Evolutionary conservation across 2,329 filamentous ascomycete species (phyloP).

Genomic region (Hymenoscyphus occultus): DNA sequence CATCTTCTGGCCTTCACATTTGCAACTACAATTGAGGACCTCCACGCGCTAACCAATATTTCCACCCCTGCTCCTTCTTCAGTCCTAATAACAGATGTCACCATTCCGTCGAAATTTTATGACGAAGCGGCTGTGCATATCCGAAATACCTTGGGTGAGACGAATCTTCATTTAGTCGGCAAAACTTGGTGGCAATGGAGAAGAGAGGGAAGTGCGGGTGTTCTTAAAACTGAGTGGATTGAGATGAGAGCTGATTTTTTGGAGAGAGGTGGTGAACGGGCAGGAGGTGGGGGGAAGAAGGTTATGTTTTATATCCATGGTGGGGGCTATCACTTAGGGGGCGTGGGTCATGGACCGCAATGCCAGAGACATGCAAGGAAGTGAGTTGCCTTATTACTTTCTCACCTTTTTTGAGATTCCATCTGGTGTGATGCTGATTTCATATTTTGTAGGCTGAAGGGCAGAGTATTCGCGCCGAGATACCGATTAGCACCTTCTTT

Average conservation of each 20-base stretch:
- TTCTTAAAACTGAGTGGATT: constrained; percentile 79
- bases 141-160: constrained; percentile 57
- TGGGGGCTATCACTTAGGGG: constrained; percentile 88
- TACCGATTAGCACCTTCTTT: constrained; percentile 88
- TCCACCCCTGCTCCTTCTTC: constrained; percentile 84
- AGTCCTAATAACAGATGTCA: constrained; percentile 69
- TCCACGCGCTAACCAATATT: constrained; percentile 84
- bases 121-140: constrained; percentile 43
- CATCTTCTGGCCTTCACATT: constrained; percentile 78
- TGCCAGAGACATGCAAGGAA: constrained; percentile 91
- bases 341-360: constrained; percentile 90
- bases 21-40: constrained; percentile 81
- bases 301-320: constrained; percentile 91
- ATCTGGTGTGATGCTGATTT: background rate
- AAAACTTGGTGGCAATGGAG: constrained; percentile 85
- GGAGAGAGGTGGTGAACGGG: constrained; percentile 45
- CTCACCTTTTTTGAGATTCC: background rate
- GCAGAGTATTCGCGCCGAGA: constrained; percentile 75
- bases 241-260: constrained; percentile 82
- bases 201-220: constrained; percentile 51
- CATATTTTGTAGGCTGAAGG: constrained; percentile 53
- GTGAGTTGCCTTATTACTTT: constrained; percentile 31
- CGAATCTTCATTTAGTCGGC: constrained; percentile 73
- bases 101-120: constrained; percentile 53
- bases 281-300: constrained; percentile 56